Evolutionary conservation across 2,329 filamentous ascomycete genomes (phyloP), one percentile per base, ranked within the genome.

Genomic region (Westerdykella sp.): DNA sequence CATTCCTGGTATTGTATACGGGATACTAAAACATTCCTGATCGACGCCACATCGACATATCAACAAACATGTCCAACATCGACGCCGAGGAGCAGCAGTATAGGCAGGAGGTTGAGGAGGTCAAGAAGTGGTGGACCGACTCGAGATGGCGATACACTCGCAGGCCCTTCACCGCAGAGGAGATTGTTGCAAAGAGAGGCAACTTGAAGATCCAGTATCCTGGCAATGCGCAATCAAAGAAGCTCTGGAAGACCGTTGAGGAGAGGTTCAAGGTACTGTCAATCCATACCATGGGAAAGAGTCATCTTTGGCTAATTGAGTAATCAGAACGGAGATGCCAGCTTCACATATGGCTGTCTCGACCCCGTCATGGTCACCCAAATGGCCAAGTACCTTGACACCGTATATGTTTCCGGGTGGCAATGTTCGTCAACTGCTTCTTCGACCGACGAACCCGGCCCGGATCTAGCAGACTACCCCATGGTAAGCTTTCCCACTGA

Each of bases 351-450:
- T 66, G 93, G 93, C 62, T 97, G 93, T 72, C 77, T 98, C 53
- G 93, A 98, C 66, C 93, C 93, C 10, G 95, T 95, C 44, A 96
- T 96, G 87, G 80, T 98, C 66, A 97, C 93, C 22, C 93, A 98
- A 70, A 98, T 98, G 93, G 91, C 91, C 59, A 95, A 97, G 72
- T 97, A 94, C 69, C 78, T 98, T 49, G 93, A 98, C 66, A 98
- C 93, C 28, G 87, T 98, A 66, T 98, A 98, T 69, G 93, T 98
- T 49, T 97, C 93, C 42, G 93, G 93, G 52, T 98, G 93, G 93
- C 93, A 98, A 72, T 95, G 87, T 53, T 97, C 91, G 1, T 96
- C 90, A 18, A 98, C 93, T 6, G 93, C 93, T 39, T 96, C 91
- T 2, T 80, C 89, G 1, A 91, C 90, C 6, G 89, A 98, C 60